Evolutionary conservation across 2,329 filamentous ascomycete genomes (phyloP).

Genomic region (Helotiales sp.): DNA sequence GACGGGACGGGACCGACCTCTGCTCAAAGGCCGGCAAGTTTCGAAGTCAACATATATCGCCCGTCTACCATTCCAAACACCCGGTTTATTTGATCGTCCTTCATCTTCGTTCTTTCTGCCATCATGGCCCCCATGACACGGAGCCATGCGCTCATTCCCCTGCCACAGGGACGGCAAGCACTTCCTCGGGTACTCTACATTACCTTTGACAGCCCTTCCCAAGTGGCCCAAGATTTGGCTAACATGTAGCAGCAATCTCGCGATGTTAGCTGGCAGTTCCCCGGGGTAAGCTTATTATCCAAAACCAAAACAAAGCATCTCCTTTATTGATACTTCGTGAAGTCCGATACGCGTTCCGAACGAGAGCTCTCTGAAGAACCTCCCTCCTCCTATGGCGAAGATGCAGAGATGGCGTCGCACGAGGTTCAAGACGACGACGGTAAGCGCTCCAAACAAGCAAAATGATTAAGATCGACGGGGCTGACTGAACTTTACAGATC

Average conservation of each 20-base stretch:
- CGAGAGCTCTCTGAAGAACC: constrained; percentile 42
- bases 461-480: background rate
- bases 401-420: constrained; percentile 45
- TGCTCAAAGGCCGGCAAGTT: background rate
- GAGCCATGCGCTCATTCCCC: constrained; percentile 31
- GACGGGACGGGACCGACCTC: too few relatives aligned
- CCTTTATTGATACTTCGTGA: background rate
- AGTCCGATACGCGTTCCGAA: constrained; percentile 39
- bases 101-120: background rate
- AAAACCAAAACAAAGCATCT: background rate
- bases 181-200: constrained; percentile 34
- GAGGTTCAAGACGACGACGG: constrained; percentile 36
- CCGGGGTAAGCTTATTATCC: constrained; percentile 33
- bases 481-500: constrained; percentile 25
- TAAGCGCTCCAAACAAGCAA: background rate
- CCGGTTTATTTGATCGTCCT: background rate
- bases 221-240: constrained; percentile 18
- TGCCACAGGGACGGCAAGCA: constrained; percentile 28
- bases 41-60: background rate
- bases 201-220: background rate
- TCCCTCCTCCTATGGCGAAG: constrained; percentile 41
- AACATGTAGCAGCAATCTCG: constrained; percentile 37
- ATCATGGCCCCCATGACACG: constrained; percentile 43
- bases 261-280: constrained; percentile 42
- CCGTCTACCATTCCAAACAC: background rate